phyloP scores from a whole-genome alignment of 1,139 yeast genomes.

The Yamadazyma trypodendri region DNA sequence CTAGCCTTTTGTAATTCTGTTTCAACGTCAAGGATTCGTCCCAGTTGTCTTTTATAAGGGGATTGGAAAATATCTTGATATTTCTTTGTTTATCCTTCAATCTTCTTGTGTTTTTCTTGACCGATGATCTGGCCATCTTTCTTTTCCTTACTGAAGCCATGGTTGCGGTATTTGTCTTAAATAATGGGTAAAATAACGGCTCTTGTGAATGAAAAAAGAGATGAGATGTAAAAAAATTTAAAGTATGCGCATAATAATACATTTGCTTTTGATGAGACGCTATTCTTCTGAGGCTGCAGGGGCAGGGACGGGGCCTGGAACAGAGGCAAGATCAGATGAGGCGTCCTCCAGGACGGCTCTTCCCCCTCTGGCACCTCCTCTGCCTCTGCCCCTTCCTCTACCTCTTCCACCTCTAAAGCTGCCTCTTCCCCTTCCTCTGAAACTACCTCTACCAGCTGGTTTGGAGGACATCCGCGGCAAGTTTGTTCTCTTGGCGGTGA shows the following conservation, averaged over 20 bases:
- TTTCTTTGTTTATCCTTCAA: constrained; percentile 67
- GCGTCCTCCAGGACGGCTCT: background rate
- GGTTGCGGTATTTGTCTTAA: background rate
- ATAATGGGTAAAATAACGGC: background rate
- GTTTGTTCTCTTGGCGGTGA: constrained; percentile 40
- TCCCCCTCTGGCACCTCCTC: constrained; percentile 7
- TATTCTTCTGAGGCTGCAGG: constrained; percentile 4
- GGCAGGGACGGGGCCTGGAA: constrained; percentile 2
- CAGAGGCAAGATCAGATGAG: background rate
- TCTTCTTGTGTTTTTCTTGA: constrained; percentile 66
- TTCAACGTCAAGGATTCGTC: constrained; percentile 75
- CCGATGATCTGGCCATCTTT: constrained; percentile 75
- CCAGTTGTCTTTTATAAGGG: constrained; percentile 89
- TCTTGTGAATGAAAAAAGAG: background rate
- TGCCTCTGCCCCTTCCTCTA: constrained; percentile 9
- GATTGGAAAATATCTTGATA: constrained; percentile 64
- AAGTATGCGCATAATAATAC: constrained; percentile 4
- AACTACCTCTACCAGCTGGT: constrained; percentile 21
- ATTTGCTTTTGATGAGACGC: background rate
- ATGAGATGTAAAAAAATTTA: constrained; percentile 4
- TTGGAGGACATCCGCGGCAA: constrained; percentile 30
- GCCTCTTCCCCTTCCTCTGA: constrained; percentile 19
- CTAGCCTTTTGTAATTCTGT: constrained; percentile 80
- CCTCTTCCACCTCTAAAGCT: constrained; percentile 8
- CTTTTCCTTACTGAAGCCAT: constrained; percentile 87